Evolutionary conservation across 2,329 filamentous ascomycete species (phyloP).

Genomic region (Penicillium brasilianum): DNA sequence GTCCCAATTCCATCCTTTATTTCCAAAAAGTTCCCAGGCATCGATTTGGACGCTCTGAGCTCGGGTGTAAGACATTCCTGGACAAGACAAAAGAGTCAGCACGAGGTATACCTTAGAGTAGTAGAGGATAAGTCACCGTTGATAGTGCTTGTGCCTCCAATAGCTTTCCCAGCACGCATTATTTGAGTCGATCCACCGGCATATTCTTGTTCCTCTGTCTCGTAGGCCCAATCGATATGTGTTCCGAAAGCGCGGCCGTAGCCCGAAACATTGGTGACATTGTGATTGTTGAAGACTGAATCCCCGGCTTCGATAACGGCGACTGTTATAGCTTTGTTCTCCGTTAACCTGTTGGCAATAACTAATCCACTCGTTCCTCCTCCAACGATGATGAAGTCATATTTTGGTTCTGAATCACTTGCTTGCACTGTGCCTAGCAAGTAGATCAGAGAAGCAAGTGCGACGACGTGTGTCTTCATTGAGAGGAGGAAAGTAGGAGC

Average conservation of each 20-base stretch:
- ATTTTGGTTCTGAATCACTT: constrained; percentile 18
- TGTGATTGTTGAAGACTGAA: constrained; percentile 36
- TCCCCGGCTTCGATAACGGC: constrained; percentile 41
- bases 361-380: constrained; percentile 45
- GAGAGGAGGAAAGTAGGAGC: background rate
- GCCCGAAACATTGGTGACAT: constrained; percentile 35
- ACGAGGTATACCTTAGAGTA: no score
- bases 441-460: constrained; percentile 10
- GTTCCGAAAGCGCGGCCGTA: constrained; percentile 41
- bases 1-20: constrained; percentile 42
- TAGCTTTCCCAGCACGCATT: constrained; percentile 50
- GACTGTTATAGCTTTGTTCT: constrained; percentile 35
- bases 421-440: constrained; percentile 19
- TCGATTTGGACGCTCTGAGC: constrained; percentile 46
- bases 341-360: constrained; percentile 44
- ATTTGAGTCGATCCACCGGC: constrained; percentile 38
- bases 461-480: constrained; percentile 16
- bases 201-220: constrained; percentile 49
- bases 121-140: constrained; percentile 39
- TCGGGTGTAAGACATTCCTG: constrained; percentile 48
- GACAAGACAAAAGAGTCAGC: background rate
- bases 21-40: constrained; percentile 42
- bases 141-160: constrained; percentile 52
- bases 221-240: constrained; percentile 51
- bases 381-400: constrained; percentile 45